Conservation (phyloP, 345 rosid species). For the Lagerstroemia speciosa region DNA sequence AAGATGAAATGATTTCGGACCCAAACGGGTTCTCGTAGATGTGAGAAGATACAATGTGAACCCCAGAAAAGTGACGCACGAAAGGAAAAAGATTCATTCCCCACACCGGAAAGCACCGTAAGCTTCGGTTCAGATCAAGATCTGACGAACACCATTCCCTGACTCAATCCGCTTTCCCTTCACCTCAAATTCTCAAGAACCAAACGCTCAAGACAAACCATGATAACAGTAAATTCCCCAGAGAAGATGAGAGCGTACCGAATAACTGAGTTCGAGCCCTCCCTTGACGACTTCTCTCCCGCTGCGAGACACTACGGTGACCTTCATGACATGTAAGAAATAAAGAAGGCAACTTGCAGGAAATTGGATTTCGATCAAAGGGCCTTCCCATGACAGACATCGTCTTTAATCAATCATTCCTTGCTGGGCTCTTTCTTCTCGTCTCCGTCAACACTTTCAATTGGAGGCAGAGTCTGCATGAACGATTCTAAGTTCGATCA, state of each 20-base stretch:
- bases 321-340: conserved; percentile 44
- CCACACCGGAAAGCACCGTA: not conserved
- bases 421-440: too few relatives aligned
- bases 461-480: too few relatives aligned
- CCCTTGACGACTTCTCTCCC: conserved; percentile 77
- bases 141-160: not conserved
- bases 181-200: not conserved
- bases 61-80: not conserved
- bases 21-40: not conserved
- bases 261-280: conserved; percentile 64
- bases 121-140: not conserved
- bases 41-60: not conserved
- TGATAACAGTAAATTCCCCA: not conserved
- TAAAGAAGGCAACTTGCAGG: not conserved
- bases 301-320: conserved; percentile 67
- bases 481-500: too few relatives aligned
- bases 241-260: conserved; percentile 30
- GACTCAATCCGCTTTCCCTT: not conserved
- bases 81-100: not conserved
- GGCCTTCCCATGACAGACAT: too few relatives aligned
- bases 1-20: not conserved
- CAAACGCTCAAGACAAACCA: not conserved
- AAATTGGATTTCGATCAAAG: too few relatives aligned
- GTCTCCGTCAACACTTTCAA: too few relatives aligned
- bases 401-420: not conserved